Base-by-base conservation (phyloP, 768 basidiomycete genomes). In the Amanita polypyramis region DNA sequence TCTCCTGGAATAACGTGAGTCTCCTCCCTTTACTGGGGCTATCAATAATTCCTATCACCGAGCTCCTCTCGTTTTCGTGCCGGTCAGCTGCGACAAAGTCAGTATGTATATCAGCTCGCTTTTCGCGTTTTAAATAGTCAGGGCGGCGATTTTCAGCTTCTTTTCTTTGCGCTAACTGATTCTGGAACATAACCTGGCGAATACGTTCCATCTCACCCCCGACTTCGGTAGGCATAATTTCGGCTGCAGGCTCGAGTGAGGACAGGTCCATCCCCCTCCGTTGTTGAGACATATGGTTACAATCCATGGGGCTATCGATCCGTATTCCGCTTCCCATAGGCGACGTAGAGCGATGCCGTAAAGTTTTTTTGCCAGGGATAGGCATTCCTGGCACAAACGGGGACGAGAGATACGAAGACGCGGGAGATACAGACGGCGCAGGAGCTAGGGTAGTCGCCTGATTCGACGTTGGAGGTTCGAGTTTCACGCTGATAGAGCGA, bases 1-100 rank as follows among this genome's bases (percentile, higher is more conserved):
- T 87, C 64, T 86, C 84, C 60, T 86, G 85, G 61, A 88, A 89
- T 34, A 90, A 62, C 54, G 78, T 80, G 30, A 88, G 66, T 43
- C 85, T 70, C 49, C 86, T 70, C 1, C 87, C 87, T 63, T 82
- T 87, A 47, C 70, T 61, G 0, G 86, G 85, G 55, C 77, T 86
- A 53, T 82, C 79, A 54, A 73, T 74, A 21, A 88, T 78, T 12
- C 83, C 84, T 25, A 85, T 65, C 27, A 65, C 58, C 2, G 60
- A 44, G 20, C 50, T 57, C 36, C 53, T 57, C 45, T 61, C 64
- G 34, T 53, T 59, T 40, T 67, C 64, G 14, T 55, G 54, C n/a
- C 58, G 54, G 32, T 53, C 59, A 4, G 63, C 59, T 12, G 63
- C 55, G 19, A 62, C 57, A 34, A 68, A 63, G 38, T 76, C 73